Evolutionary conservation across 2,329 filamentous ascomycete genomes (phyloP).

Genomic region (Microsporum ferrugineum): DNA sequence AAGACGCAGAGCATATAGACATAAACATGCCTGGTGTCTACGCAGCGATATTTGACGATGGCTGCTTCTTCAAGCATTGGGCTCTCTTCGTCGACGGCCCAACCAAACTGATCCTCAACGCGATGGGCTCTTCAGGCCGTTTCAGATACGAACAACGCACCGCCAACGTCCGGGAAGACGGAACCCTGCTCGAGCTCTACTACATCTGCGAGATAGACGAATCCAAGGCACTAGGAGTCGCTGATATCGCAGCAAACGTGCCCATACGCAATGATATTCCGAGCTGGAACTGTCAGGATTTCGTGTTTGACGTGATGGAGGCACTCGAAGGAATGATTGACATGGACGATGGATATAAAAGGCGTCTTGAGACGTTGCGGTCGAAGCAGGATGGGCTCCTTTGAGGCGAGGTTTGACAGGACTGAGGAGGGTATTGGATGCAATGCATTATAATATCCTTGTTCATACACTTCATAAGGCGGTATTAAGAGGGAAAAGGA

Average conservation of each 20-base stretch:
- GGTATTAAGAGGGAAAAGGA: background rate
- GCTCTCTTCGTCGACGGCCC: conserved; percentile 1
- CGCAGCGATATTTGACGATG: background rate
- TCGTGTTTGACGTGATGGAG: conserved; percentile 20
- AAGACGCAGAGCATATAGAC: background rate
- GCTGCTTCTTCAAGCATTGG: background rate
- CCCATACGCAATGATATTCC: conserved; percentile 16
- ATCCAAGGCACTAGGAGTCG: conserved; percentile 10
- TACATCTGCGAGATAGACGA: conserved; percentile 6
- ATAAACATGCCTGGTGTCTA: background rate
- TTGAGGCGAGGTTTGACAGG: background rate
- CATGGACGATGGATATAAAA: conserved; percentile 10
- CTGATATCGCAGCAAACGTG: conserved; percentile 12
- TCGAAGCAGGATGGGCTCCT: background rate
- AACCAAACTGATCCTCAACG: conserved; percentile 3
- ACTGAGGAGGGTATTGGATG: background rate
- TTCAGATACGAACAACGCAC: conserved; percentile 8
- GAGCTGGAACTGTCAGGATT: conserved; percentile 22
- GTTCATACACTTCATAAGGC: background rate
- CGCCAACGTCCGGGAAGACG: conserved; percentile 5
- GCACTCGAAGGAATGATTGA: conserved; percentile 12
- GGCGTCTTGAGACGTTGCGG: background rate
- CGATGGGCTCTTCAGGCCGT: conserved; percentile 5
- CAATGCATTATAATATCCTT: background rate
- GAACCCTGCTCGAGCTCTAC: conserved; percentile 7